Evolutionary conservation across 345 rosid genomes (phyloP).

Genomic region (Brassica incana): DNA sequence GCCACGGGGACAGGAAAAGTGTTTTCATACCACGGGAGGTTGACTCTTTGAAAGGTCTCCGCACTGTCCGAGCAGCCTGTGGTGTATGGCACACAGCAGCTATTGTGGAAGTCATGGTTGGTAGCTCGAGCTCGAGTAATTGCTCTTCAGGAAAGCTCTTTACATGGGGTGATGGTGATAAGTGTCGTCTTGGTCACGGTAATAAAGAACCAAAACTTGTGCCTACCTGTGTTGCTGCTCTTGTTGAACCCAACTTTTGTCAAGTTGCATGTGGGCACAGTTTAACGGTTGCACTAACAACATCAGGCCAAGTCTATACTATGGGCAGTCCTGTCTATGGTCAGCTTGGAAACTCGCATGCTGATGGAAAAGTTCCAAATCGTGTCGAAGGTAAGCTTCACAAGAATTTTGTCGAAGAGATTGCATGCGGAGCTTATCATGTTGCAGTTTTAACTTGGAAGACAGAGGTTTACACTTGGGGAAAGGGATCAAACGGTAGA

Average conservation of each 20-base stretch:
- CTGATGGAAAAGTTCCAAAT: slow-evolving; percentile 83
- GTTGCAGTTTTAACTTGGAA: slow-evolving; percentile 89
- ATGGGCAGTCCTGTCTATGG: slow-evolving; percentile 98
- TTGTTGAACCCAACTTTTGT: slow-evolving; percentile 91
- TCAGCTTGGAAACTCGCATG: slow-evolving; percentile 86
- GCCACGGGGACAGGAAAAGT: slow-evolving; percentile 67
- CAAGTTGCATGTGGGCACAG: slow-evolving; percentile 97
- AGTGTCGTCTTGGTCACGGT: slow-evolving; percentile 96
- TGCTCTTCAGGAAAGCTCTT: slow-evolving; percentile 94
- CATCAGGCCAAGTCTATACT: slow-evolving; percentile 86
- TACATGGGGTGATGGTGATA: slow-evolving; percentile 99
- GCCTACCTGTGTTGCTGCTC: slow-evolving; percentile 97
- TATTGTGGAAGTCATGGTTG: slow-evolving; percentile 96
- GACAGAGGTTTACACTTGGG: slow-evolving; percentile 98
- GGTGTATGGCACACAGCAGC: slow-evolving; percentile 95
- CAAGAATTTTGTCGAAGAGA: slow-evolving; percentile 88
- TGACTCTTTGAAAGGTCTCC: slow-evolving; percentile 56
- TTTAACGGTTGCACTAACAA: slow-evolving; percentile 86
- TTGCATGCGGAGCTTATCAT: slow-evolving; percentile 96
- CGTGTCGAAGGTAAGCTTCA: slow-evolving; percentile 90
- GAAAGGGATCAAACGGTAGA: slow-evolving; percentile 97
- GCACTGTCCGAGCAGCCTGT: slow-evolving; percentile 62
- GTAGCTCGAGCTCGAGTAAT: slow-evolving; percentile 88
- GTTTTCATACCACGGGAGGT: slow-evolving; percentile 65
- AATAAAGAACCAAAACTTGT: slow-evolving; percentile 88